A percentile compares a stretch with the other conserved stretches of the same genome.
These are phyloP conservation scores for Bryum argenteum DNA, from an alignment of 225 moss, liverwort and hornwort species.

Conservation along the genomic window DNA sequence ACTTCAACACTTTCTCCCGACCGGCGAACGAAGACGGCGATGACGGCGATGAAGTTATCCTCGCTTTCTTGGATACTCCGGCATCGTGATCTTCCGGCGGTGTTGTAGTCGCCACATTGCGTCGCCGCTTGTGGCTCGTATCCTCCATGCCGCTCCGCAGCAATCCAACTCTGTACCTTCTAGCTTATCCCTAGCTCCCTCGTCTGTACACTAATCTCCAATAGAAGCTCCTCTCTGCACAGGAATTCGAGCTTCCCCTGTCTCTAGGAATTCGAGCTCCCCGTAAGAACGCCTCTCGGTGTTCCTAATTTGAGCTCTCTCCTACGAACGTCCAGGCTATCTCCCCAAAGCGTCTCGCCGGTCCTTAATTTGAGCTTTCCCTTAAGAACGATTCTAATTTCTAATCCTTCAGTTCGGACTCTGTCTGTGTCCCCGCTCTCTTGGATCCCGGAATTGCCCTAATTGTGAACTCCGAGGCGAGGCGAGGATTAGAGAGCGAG, in stretches of 20 bases:
- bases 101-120: slow-evolving; percentile 29
- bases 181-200: neutral
- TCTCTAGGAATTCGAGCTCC: too few species aligned
- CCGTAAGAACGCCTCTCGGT: too few species aligned
- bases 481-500: too few species aligned
- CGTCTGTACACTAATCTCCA: too few species aligned
- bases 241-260: too few species aligned
- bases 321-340: too few species aligned
- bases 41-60: slow-evolving; percentile 31
- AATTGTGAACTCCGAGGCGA: neutral
- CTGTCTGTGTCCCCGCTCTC: too few species aligned
- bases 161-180: neutral
- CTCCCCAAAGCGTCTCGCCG: too few species aligned
- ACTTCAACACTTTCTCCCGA: slow-evolving; percentile 74
- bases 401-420: too few species aligned
- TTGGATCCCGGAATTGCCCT: slow-evolving; percentile 16
- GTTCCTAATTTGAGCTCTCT: too few species aligned
- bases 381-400: too few species aligned
- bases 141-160: slow-evolving; percentile 43
- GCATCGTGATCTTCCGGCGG: slow-evolving; percentile 45
- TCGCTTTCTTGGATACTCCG: slow-evolving; percentile 49
- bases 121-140: slow-evolving; percentile 57
- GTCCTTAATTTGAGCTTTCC: neutral
- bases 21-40: slow-evolving; percentile 24
- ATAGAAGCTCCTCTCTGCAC: too few species aligned